Conservation (phyloP, 768 basidiomycete genomes). For the Clathrus columnatus region DNA sequence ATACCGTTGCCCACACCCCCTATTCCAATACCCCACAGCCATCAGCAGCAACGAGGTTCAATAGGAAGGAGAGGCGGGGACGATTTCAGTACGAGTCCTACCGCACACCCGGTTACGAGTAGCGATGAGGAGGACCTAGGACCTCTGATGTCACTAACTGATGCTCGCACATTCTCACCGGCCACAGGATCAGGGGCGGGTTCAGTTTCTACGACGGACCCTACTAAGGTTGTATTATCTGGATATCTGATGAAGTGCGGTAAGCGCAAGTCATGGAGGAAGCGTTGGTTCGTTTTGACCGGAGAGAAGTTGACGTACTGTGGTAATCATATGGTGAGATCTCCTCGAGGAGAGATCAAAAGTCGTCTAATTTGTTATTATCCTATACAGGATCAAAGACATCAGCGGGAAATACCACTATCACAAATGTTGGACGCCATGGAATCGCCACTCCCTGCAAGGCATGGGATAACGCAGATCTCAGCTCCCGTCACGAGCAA, state of each 20-base stretch:
- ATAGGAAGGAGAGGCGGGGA: constrained; percentile 14
- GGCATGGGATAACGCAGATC: constrained; percentile 27
- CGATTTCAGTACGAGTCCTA: constrained; percentile 17
- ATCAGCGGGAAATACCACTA: constrained; percentile 80
- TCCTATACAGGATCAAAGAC: constrained; percentile 79
- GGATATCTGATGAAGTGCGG: constrained; percentile 98
- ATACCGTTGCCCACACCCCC: constrained; percentile 35
- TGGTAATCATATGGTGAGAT: constrained; percentile 86
- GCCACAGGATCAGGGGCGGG: constrained; percentile 25
- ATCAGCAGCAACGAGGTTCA: constrained; percentile 33
- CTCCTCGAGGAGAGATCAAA: too few species aligned
- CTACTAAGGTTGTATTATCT: constrained; percentile 70
- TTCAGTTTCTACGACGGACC: constrained; percentile 36
- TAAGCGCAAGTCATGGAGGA: constrained; percentile 90
- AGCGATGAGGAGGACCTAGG: constrained; percentile 72
- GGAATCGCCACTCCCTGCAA: constrained; percentile 65
- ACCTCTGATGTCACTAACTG: constrained; percentile 23
- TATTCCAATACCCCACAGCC: constrained; percentile 19
- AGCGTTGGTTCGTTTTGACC: constrained; percentile 94
- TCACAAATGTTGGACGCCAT: constrained; percentile 84
- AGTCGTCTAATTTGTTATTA: background rate
- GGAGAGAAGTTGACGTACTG: constrained; percentile 83
- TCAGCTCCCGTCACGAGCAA: constrained; percentile 21
- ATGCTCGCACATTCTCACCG: constrained; percentile 30
- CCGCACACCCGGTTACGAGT: constrained; percentile 50